Evolutionary conservation across 2,329 filamentous ascomycete species (phyloP), one percentile per base, ranked within the genome.

Genomic region (Claviceps purpurea): DNA sequence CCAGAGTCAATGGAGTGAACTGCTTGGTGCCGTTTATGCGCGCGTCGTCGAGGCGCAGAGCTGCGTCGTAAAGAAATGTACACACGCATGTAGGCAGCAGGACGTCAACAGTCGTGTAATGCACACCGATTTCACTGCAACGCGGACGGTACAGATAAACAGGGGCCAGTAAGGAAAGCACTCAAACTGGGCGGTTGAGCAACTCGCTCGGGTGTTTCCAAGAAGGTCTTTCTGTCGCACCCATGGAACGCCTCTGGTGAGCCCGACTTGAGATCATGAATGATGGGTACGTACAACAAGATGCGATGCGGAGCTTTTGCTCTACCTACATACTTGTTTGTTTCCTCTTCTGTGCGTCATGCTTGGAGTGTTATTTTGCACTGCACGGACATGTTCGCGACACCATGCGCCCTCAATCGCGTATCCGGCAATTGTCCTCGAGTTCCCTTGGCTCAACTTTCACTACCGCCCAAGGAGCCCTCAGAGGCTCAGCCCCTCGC

Each of bases 381-480:
- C 42, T 26, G 14, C 39, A 40, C 41, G 20, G 49, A 45, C 49
- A 45, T 50, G 41, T 20, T 50, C 45, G 49, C 49, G 49, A 50
- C 49, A 50, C 49, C 14, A 45, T 40, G 30, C 49, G 14, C 38
- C 18, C 49, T 41, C 38, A 18, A 34, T 34, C 30, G 11, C 37
- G 40, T 49, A 38, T 20, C 45, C 16, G 18, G 1, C 30, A 22
- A 34, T 34, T n/a, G 10, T 16, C 45, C 45, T 34, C 10, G 10
- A 34, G 20, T 47, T 10, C 7, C 45, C 16, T 20, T 16, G 22
- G 5, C 24, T 14, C 18, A 30, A 26, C 45, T 3, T 48, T 18
- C 45, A 11, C n/a, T 18, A 30, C 18, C 45, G 13, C 20, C 26
- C 45, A 42, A 11, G 40, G 30, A 34, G 30, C 30, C 30, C 30